phyloP scores from a whole-genome alignment of 1,139 yeast genomes.

The Zygosaccharomyces pseudobailii region DNA sequence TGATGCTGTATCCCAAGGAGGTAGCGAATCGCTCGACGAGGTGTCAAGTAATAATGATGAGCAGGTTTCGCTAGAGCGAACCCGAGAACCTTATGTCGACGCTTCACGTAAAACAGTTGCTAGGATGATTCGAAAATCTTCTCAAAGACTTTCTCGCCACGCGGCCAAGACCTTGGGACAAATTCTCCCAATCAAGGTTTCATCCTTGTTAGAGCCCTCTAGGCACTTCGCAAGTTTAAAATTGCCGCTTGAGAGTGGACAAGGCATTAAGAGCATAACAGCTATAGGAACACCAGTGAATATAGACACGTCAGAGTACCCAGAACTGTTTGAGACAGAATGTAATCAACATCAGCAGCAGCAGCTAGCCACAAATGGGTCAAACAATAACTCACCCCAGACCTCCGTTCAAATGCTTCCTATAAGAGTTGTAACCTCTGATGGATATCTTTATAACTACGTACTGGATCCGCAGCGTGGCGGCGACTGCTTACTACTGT shows the following conservation, averaged over 20 bases:
- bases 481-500: conserved; percentile 81
- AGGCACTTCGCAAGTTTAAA: conserved; percentile 92
- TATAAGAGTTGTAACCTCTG: conserved; percentile 67
- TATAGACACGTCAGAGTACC: conserved; percentile 20
- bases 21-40: conserved; percentile 29
- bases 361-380: not conserved
- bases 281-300: conserved; percentile 20
- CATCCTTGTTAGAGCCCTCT: conserved; percentile 85
- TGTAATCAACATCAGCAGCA: conserved; percentile 1
- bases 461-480: conserved; percentile 86
- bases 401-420: conserved; percentile 33
- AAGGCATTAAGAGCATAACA: conserved; percentile 19
- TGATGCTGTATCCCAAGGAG: conserved; percentile 17
- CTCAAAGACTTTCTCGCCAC: conserved; percentile 50
- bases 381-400: not conserved
- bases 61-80: conserved; percentile 36
- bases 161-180: conserved; percentile 91
- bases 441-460: conserved; percentile 81
- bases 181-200: conserved; percentile 68
- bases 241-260: conserved; percentile 51
- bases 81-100: conserved; percentile 62
- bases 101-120: conserved; percentile 68
- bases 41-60: conserved; percentile 23
- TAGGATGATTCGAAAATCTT: conserved; percentile 54
- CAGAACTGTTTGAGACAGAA: conserved; percentile 17